A percentile compares a stretch with the other conserved stretches of the same genome.
Evolutionary conservation across 495 filamentous ascomycete genomes (phyloP).

Genomic region (Cercophora newfieldiana): DNA sequence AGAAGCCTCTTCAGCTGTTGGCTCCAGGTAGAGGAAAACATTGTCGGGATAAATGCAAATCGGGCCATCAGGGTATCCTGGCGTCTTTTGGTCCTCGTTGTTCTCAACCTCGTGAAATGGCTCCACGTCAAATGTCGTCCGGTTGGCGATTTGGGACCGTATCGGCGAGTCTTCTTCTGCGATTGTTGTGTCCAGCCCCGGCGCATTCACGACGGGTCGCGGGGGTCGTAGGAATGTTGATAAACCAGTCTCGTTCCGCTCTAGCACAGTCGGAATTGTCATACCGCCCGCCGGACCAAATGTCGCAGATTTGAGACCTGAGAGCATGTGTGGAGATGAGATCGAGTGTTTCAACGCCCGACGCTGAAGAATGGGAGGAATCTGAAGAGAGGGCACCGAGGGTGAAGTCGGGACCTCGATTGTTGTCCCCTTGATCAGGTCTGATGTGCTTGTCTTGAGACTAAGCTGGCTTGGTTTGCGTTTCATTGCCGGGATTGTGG

Average conservation of each 20-base stretch:
- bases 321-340: constrained; percentile 56
- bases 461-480: constrained; percentile 79
- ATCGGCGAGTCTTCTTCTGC: constrained; percentile 80
- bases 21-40: constrained; percentile 91
- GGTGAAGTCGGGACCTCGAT: constrained; percentile 48
- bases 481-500: constrained; percentile 62
- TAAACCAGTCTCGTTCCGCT: constrained; percentile 50
- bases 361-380: constrained; percentile 52
- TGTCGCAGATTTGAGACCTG: constrained; percentile 50
- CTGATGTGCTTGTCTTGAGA: constrained; percentile 57
- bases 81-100: constrained; percentile 76
- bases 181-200: constrained; percentile 45
- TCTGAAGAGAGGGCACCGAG: constrained; percentile 24
- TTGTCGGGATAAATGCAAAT: constrained; percentile 90
- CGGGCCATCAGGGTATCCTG: constrained; percentile 89
- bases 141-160: constrained; percentile 56
- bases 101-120: constrained; percentile 53
- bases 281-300: constrained; percentile 56
- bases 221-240: constrained; percentile 51
- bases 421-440: constrained; percentile 42
- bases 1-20: constrained; percentile 78
- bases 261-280: constrained; percentile 52
- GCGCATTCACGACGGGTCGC: constrained; percentile 28
- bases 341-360: constrained; percentile 57
- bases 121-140: constrained; percentile 52